These are phyloP conservation scores for Rhodotorula sp. DNA, from an alignment of 1,284 basidiomycete species.

Conservation along the genomic window DNA sequence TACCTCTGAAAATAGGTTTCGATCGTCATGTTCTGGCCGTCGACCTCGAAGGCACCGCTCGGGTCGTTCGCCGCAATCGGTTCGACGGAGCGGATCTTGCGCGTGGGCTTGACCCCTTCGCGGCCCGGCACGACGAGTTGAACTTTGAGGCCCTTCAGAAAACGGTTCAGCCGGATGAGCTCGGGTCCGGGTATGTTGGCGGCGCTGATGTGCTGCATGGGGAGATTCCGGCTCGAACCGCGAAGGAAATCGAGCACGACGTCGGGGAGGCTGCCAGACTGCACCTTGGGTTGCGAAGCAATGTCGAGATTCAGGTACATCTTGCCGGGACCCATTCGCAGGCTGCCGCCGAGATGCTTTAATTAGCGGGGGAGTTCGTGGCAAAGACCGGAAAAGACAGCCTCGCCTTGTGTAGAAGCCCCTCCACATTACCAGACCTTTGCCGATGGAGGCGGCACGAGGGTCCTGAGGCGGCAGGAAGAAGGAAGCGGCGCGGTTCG, in stretches of 20 bases:
- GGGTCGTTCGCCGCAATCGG: background rate
- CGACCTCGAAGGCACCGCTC: constrained; percentile 7
- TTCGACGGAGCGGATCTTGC: constrained; percentile 18
- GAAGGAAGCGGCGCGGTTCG: constrained; percentile 16
- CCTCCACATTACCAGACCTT: constrained; percentile 17
- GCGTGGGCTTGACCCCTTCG: constrained; percentile 11
- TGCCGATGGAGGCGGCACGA: background rate
- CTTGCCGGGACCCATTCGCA: constrained; percentile 3
- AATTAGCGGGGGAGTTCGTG: no score
- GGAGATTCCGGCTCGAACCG: constrained; percentile 1
- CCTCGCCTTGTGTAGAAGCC: constrained; percentile 9
- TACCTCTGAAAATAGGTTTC: constrained; percentile 12
- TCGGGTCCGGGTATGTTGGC: constrained; percentile 6
- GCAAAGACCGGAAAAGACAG: no score
- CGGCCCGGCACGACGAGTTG: constrained; percentile 6
- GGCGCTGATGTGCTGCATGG: background rate
- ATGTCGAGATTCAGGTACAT: constrained; percentile 17
- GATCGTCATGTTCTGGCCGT: constrained; percentile 11
- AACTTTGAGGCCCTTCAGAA: constrained; percentile 15
- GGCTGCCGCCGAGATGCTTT: background rate
- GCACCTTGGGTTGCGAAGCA: constrained; percentile 3
- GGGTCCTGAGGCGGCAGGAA: constrained; percentile 15
- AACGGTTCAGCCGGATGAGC: constrained; percentile 4
- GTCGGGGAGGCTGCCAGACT: background rate
- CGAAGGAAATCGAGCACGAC: constrained; percentile 8